Evolutionary conservation across 371 early-diverging fungal genomes (phyloP), one percentile per base, ranked within the genome.

Genomic region (Apophysomyces trapeziformis): DNA sequence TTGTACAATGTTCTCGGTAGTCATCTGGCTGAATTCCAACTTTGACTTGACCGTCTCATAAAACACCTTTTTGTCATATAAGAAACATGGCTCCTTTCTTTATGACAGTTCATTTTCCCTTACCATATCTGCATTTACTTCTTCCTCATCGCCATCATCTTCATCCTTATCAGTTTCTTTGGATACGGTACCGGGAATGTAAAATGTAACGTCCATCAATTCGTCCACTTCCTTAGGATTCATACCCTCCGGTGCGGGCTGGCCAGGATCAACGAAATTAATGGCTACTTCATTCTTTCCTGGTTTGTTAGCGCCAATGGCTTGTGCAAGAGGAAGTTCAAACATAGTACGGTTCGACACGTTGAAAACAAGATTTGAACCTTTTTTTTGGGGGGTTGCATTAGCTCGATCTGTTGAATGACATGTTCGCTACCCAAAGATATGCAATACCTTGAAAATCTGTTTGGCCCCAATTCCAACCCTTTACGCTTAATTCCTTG

Each of bases 381-480:
- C 93, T 86, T 50, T 16, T 86, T 50, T 16, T 43, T 35, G n/a
- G 9, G 0, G 7, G 6, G 61, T 41, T 13, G 41, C 11, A 18
- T 67, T 68, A 50, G 54, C 21, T 26, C n/a, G 21, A 21, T n/a
- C 8, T 21, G 21, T 26, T 26, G 32, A 26, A 26, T 26, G 32
- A 26, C 32, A 50, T 50, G 21, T 18, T 50, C 21, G 21, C n/a
- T 7, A 21, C 9, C 6, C 21, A 7, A 50, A 9, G 21, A 16
- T 9, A 50, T 11, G 41, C 21, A 26, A 26, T 50, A 84, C 86
- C 91, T 79, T 93, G 85, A 67, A 95, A 93, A 57, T 95, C 95
- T 8, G 93, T 85, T 75, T 90, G 88, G 54, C 97, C 99, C 98
- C 99, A 97, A 84, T 98, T 97, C 92, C 94, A 96, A 38, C 99